Conservation (phyloP, 257 asterid species). For the Anisodus tanguticus region DNA sequence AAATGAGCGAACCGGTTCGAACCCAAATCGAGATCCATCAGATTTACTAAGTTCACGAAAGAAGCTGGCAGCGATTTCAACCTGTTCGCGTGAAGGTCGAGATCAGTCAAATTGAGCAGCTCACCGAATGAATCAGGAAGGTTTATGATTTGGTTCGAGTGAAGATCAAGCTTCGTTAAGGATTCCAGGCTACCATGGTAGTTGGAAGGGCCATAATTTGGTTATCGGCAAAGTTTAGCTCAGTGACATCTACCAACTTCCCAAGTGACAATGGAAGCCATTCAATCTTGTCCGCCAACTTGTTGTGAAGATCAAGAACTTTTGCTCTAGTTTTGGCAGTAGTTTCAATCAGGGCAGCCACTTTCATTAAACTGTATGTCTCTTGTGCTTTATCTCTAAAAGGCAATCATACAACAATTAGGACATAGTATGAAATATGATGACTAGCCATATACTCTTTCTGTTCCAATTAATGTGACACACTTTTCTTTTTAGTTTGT, state of each 20-base stretch:
- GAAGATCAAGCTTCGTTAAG: constrained; percentile 63
- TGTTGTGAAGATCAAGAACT: constrained; percentile 67
- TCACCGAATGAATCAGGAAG: constrained; percentile 83
- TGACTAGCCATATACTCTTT: not conserved
- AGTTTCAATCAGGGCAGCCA: constrained; percentile 67
- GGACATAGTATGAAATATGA: constrained; percentile 9
- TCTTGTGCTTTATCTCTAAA: constrained; percentile 41
- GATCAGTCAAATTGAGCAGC: constrained; percentile 55
- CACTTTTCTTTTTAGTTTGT: no score
- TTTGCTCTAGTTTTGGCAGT: constrained; percentile 51
- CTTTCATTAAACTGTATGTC: constrained; percentile 58
- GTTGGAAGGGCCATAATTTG: constrained; percentile 81
- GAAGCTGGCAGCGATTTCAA: constrained; percentile 76
- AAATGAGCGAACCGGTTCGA: constrained; percentile 60
- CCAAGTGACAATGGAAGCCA: constrained; percentile 91
- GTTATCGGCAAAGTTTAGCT: constrained; percentile 66
- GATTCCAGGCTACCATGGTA: constrained; percentile 55
- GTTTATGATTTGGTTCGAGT: constrained; percentile 76
- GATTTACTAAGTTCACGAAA: constrained; percentile 58
- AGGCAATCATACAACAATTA: constrained; percentile 39
- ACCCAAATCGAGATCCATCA: constrained; percentile 70
- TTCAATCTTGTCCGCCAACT: constrained; percentile 72
- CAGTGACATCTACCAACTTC: constrained; percentile 57
- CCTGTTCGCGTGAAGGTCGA: constrained; percentile 64
- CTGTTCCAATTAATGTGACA: no score